These are phyloP conservation scores for Balansia obtecta DNA, from an alignment of 2,329 filamentous ascomycete genomes.

Conservation along the genomic window DNA sequence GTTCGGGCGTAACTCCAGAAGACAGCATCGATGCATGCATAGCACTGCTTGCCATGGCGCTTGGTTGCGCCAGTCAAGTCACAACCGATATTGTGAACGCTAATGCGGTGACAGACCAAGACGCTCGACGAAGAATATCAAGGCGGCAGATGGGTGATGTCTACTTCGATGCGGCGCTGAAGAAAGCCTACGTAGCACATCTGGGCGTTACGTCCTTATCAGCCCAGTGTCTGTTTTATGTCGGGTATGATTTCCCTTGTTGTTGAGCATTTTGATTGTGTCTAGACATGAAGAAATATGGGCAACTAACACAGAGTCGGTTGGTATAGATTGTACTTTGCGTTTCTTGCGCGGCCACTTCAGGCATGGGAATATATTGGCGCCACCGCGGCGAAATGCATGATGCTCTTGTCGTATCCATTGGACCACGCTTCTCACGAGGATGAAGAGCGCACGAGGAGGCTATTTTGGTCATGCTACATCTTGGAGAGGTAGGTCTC, in stretches of 20 bases:
- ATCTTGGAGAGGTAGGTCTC: constrained; percentile 33
- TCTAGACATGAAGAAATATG: not conserved
- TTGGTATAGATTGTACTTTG: constrained; percentile 30
- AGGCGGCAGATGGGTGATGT: constrained; percentile 25
- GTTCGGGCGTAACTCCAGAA: constrained; percentile 22
- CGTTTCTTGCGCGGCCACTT: constrained; percentile 34
- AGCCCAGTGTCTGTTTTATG: constrained; percentile 37
- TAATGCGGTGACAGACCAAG: constrained; percentile 11
- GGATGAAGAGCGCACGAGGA: constrained; percentile 33
- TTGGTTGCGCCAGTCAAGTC: constrained; percentile 33
- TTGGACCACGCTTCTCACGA: constrained; percentile 21
- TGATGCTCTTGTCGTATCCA: constrained; percentile 33
- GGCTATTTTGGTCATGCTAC: constrained; percentile 44
- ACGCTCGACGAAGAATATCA: constrained; percentile 17
- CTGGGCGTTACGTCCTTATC: constrained; percentile 32
- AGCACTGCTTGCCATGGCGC: constrained; percentile 31
- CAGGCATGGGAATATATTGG: constrained; percentile 41
- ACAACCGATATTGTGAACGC: constrained; percentile 17
- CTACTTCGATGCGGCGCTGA: constrained; percentile 34
- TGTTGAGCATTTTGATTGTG: no score
- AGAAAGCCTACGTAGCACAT: constrained; percentile 32
- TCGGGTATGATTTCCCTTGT: constrained; percentile 24
- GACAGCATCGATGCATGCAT: constrained; percentile 27
- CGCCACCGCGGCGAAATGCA: constrained; percentile 35
- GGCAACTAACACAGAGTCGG: not conserved